These are phyloP conservation scores for Talaromyces pinophilus DNA, from an alignment of 2,329 filamentous ascomycete species.

Conservation along the genomic window DNA sequence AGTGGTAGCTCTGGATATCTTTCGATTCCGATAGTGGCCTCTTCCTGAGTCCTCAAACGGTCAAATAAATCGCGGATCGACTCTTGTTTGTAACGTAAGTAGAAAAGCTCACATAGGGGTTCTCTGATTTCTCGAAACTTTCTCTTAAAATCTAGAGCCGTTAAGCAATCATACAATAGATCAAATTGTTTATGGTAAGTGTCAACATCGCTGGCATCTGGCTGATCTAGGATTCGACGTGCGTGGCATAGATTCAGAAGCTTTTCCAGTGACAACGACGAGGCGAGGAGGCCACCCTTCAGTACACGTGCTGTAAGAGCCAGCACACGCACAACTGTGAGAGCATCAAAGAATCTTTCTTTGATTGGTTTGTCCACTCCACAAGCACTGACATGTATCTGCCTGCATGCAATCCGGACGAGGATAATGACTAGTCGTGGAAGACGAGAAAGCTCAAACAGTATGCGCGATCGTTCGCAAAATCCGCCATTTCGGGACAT, in stretches of 20 bases:
- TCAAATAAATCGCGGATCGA: not conserved
- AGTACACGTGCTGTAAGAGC: not conserved
- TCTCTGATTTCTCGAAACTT: slow-evolving; percentile 18
- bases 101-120: not conserved
- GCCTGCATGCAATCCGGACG: slow-evolving; percentile 1
- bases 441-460: slow-evolving; percentile 18
- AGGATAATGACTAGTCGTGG: slow-evolving; percentile 11
- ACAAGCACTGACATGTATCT: not conserved
- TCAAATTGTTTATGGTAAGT: slow-evolving; percentile 10
- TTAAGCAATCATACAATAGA: slow-evolving; percentile 12
- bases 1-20: slow-evolving; percentile 7
- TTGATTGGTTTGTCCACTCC: not conserved
- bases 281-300: not conserved
- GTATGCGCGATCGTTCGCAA: slow-evolving; percentile 5
- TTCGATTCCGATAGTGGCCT: slow-evolving; percentile 10
- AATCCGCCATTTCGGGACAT: not conserved
- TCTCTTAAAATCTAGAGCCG: slow-evolving; percentile 18
- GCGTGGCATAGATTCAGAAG: slow-evolving; percentile 17
- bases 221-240: slow-evolving; percentile 17
- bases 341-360: slow-evolving; percentile 17
- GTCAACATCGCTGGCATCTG: not conserved
- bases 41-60: not conserved
- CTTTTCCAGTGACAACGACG: slow-evolving; percentile 15
- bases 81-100: slow-evolving; percentile 11
- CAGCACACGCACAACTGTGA: not conserved